Conservation (phyloP, 2,329 filamentous ascomycete genomes). For the Dactylellina drechsleri region DNA sequence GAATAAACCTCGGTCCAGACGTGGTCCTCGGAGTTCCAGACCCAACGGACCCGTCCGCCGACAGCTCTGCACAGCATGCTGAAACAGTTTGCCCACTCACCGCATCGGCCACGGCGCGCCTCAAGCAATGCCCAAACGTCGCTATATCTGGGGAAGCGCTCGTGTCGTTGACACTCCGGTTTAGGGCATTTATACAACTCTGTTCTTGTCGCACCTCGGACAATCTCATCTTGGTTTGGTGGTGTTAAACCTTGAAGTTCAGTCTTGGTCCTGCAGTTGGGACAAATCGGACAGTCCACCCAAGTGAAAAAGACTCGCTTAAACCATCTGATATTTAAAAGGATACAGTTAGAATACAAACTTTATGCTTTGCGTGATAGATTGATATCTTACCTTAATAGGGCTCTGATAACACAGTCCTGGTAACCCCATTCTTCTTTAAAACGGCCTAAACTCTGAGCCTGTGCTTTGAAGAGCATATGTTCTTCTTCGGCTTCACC, state of each 20-base stretch:
- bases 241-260: slow-evolving; percentile 83
- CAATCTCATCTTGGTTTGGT: slow-evolving; percentile 87
- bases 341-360: slow-evolving; percentile 4
- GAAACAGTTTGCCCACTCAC: slow-evolving; percentile 99
- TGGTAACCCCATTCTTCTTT: slow-evolving; percentile 96
- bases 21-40: slow-evolving; percentile 97
- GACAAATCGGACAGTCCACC: slow-evolving; percentile 93
- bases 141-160: slow-evolving; percentile 92
- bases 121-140: slow-evolving; percentile 94
- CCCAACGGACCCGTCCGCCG: slow-evolving; percentile 90
- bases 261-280: slow-evolving; percentile 82
- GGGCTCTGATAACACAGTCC: slow-evolving; percentile 89
- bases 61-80: slow-evolving; percentile 96
- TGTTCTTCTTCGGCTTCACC: slow-evolving; percentile 92
- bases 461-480: slow-evolving; percentile 86
- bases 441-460: slow-evolving; percentile 83
- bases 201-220: slow-evolving; percentile 84
- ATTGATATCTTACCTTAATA: slow-evolving; percentile 74
- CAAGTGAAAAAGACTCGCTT: slow-evolving; percentile 93
- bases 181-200: slow-evolving; percentile 90
- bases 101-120: slow-evolving; percentile 83
- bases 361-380: not conserved
- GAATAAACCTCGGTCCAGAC: slow-evolving; percentile 99
- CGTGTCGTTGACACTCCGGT: slow-evolving; percentile 77
- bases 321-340: slow-evolving; percentile 76